Conservation (phyloP, 2,329 filamentous ascomycete species). For the Triangularia verruculosa region DNA sequence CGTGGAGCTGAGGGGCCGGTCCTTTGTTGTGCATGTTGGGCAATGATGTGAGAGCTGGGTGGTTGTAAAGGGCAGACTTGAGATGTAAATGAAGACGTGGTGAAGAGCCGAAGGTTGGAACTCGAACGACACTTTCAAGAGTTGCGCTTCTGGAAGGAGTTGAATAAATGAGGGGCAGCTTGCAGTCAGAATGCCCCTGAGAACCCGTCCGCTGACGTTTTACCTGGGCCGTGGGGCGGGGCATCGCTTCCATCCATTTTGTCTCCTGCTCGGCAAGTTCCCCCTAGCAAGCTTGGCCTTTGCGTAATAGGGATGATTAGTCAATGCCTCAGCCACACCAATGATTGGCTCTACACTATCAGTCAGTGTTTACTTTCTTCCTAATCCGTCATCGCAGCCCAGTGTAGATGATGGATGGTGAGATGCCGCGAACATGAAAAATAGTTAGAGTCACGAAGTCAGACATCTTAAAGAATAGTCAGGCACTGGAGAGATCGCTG, state of each 20-base stretch:
- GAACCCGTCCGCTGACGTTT: not conserved
- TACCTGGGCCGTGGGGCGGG: not conserved
- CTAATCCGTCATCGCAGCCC: too few relatives aligned
- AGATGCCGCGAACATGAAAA: too few relatives aligned
- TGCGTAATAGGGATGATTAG: not conserved
- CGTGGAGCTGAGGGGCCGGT: conserved; percentile 55
- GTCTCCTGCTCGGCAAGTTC: not conserved
- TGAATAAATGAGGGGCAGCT: not conserved
- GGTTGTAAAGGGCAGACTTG: too few relatives aligned
- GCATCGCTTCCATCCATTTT: not conserved
- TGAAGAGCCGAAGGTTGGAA: too few relatives aligned
- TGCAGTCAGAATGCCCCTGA: not conserved
- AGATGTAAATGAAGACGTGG: too few relatives aligned
- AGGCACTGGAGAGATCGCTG: too few relatives aligned
- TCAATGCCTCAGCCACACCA: not conserved
- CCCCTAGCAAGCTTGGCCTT: not conserved
- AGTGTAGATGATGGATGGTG: too few relatives aligned
- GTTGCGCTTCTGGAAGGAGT: not conserved
- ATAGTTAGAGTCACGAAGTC: too few relatives aligned
- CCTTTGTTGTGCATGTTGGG: conserved; percentile 52
- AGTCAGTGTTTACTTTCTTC: not conserved
- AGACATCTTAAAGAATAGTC: too few relatives aligned
- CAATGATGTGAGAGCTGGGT: not conserved
- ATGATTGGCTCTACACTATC: not conserved
- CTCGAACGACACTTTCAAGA: not conserved